A percentile compares a stretch with the other conserved stretches of the same genome.
Conservation (phyloP, 768 basidiomycete species). For the Leccinum imitatum region DNA sequence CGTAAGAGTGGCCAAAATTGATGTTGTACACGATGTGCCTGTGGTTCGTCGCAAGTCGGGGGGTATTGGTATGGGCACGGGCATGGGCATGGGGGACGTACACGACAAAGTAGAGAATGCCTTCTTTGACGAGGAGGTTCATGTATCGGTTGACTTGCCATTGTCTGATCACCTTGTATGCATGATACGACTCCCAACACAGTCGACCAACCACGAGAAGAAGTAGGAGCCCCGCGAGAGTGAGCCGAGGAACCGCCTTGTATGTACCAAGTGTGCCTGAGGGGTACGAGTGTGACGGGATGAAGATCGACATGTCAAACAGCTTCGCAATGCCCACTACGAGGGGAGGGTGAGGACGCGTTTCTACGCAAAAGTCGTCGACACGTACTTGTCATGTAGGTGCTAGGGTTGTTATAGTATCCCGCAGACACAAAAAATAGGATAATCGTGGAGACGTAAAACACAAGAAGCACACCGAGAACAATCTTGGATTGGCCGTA, state of each 20-base stretch:
- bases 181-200: conserved; percentile 7
- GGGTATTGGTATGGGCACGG: too few species aligned
- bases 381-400: conserved; percentile 10
- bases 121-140: conserved; percentile 14
- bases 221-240: conserved; percentile 13
- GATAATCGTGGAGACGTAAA: conserved; percentile 9
- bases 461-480: conserved; percentile 12
- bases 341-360: neutral
- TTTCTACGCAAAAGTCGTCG: neutral
- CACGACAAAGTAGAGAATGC: conserved; percentile 18
- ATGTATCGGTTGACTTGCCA: conserved; percentile 17
- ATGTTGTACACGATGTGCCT: conserved; percentile 15
- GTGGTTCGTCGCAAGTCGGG: neutral
- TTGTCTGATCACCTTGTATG: conserved; percentile 7
- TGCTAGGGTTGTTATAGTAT: conserved; percentile 6
- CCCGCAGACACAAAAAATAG: neutral
- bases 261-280: conserved; percentile 7
- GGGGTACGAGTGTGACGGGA: neutral
- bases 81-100: conserved; percentile 9
- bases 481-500: conserved; percentile 17
- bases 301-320: conserved; percentile 18
- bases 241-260: conserved; percentile 11
- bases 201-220: conserved; percentile 3
- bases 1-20: neutral
- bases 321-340: conserved; percentile 12